Percentiles rank a stretch among this genome's conserved stretches.
These are phyloP conservation scores for Aspergillus ellipticus DNA, from an alignment of 495 filamentous ascomycete species.

Conservation along the genomic window DNA sequence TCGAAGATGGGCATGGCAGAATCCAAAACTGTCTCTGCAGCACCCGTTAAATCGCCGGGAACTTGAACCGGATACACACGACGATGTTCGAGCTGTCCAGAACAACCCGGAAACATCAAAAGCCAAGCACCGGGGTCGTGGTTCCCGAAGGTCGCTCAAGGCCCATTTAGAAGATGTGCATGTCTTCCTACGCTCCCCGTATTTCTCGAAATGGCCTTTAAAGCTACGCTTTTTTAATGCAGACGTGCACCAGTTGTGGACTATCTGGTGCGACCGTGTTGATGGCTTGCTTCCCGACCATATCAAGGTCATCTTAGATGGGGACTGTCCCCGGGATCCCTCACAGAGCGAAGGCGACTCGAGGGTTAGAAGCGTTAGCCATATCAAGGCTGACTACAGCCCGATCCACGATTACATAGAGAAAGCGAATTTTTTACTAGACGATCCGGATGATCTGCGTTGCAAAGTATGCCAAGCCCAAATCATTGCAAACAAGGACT, in stretches of 20 bases:
- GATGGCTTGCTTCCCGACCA: conserved; percentile 43
- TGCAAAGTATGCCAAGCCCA: conserved; percentile 62
- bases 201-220: conserved; percentile 80
- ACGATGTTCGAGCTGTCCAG: conserved; percentile 45
- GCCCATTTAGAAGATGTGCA: conserved; percentile 72
- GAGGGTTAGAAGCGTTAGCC: conserved; percentile 38
- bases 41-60: conserved; percentile 62
- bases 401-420: conserved; percentile 63
- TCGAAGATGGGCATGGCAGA: conserved; percentile 86
- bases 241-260: conserved; percentile 68
- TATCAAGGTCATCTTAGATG: conserved; percentile 56
- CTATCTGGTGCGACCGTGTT: conserved; percentile 50
- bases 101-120: not conserved
- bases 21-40: conserved; percentile 54
- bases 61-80: not conserved
- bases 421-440: conserved; percentile 64
- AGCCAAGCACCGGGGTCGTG: conserved; percentile 18
- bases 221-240: conserved; percentile 72
- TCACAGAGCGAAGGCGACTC: conserved; percentile 1
- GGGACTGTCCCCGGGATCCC: conserved; percentile 20
- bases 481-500: conserved; percentile 43
- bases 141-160: conserved; percentile 55
- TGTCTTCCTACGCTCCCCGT: conserved; percentile 68
- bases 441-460: conserved; percentile 49
- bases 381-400: conserved; percentile 63